A percentile compares a stretch with the other conserved stretches of the same genome.
Evolutionary conservation across 768 basidiomycete genomes (phyloP).

Genomic region (Psilocybe tampanensis): DNA sequence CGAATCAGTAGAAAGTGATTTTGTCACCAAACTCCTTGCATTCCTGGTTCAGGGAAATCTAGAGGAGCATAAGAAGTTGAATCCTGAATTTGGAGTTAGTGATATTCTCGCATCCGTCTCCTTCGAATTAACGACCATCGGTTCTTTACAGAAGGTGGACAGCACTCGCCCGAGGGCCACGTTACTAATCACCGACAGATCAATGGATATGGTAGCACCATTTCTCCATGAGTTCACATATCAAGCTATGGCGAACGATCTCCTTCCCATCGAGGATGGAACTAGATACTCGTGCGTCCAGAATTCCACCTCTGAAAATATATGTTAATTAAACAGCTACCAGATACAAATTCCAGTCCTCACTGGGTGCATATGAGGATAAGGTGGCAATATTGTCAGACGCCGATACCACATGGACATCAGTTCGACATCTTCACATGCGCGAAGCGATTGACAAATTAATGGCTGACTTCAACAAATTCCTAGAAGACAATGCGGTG

Average conservation of each 20-base stretch:
- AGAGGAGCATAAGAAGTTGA: constrained; percentile 85
- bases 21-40: constrained; percentile 81
- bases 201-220: constrained; percentile 91
- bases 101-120: not conserved
- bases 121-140: not conserved
- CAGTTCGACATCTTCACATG: constrained; percentile 98
- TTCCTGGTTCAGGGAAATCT: constrained; percentile 81
- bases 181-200: constrained; percentile 92
- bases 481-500: constrained; percentile 91
- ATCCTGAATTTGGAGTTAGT: constrained; percentile 87
- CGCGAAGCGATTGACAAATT: constrained; percentile 97
- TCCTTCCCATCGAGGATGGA: constrained; percentile 88
- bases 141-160: constrained; percentile 52
- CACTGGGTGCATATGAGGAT: constrained; percentile 83
- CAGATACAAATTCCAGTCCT: constrained; percentile 94
- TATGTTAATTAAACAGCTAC: not conserved
- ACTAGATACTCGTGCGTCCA: constrained; percentile 77
- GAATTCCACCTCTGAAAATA: constrained; percentile 6
- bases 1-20: constrained; percentile 74
- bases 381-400: constrained; percentile 88
- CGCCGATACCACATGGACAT: constrained; percentile 87
- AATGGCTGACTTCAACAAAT: constrained; percentile 94
- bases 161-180: constrained; percentile 71
- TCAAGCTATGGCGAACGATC: constrained; percentile 97
- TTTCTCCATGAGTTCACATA: constrained; percentile 98